Percentiles rank a stretch among this genome's conserved stretches.
Conservation (phyloP, 2,329 filamentous ascomycete genomes). For the Colletotrichum plurivorum region DNA sequence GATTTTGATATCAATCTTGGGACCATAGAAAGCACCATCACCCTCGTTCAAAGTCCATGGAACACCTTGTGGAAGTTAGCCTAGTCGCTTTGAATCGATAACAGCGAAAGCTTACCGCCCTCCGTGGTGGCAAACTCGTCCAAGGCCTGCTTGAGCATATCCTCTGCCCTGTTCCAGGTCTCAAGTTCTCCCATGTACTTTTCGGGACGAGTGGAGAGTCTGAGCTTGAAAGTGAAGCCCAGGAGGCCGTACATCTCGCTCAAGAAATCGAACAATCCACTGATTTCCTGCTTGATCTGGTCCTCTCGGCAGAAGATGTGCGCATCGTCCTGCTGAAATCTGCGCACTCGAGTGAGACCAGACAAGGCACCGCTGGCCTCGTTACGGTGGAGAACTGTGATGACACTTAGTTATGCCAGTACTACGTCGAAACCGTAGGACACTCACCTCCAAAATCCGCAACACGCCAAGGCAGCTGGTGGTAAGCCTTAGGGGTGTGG, state of each 20-base stretch:
- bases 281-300: constrained; percentile 82
- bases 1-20: constrained; percentile 98
- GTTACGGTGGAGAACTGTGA: constrained; percentile 82
- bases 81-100: constrained; percentile 48
- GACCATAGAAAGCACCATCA: constrained; percentile 97
- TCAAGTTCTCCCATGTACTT: constrained; percentile 89
- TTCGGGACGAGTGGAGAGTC: constrained; percentile 91
- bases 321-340: constrained; percentile 96
- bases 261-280: constrained; percentile 89
- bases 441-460: constrained; percentile 88
- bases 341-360: constrained; percentile 90
- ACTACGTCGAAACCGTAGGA: neutral
- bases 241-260: constrained; percentile 81
- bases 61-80: constrained; percentile 18
- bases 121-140: constrained; percentile 74
- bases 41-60: constrained; percentile 92
- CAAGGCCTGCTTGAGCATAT: constrained; percentile 82
- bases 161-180: constrained; percentile 92
- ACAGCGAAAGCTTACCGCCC: constrained; percentile 46
- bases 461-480: constrained; percentile 90
- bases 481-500: constrained; percentile 87
- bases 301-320: constrained; percentile 95
- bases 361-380: constrained; percentile 93
- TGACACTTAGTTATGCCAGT: neutral
- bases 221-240: constrained; percentile 82